Conservation (phyloP, 129 eudicot species). For the Flaveria sonorensis region DNA sequence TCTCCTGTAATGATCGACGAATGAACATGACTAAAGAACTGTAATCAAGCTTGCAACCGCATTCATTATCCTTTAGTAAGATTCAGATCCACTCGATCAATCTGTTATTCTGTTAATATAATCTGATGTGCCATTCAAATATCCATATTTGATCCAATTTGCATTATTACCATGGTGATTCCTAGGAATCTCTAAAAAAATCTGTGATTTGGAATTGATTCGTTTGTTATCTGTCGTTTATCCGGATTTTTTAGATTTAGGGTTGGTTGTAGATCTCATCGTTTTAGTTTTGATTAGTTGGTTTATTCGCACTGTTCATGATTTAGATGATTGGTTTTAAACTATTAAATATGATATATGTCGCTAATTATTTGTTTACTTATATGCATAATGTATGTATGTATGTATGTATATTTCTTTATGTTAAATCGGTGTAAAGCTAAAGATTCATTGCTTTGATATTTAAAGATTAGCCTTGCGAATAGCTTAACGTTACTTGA, state of each 20-base stretch:
- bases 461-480: slow-evolving; percentile 1
- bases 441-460: slow-evolving; percentile 13
- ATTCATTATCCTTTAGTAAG: slow-evolving; percentile 28
- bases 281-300: too few relatives aligned
- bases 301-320: too few relatives aligned
- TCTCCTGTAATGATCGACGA: slow-evolving; percentile 25
- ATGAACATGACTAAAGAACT: slow-evolving; percentile 13
- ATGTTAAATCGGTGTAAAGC: slow-evolving; percentile 6
- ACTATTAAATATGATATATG: neutral
- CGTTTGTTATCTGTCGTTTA: neutral
- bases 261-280: slow-evolving; percentile 10
- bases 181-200: neutral
- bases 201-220: neutral
- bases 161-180: slow-evolving; percentile 9
- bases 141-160: slow-evolving; percentile 19
- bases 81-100: slow-evolving; percentile 34
- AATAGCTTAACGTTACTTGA: neutral
- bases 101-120: slow-evolving; percentile 12
- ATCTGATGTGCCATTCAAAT: neutral
- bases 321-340: neutral
- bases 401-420: neutral
- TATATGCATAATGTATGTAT: neutral
- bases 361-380: neutral
- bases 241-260: slow-evolving; percentile 23
- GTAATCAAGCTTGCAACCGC: slow-evolving; percentile 16